Evolutionary conservation across 805 yeast genomes (phyloP).

Genomic region (Sugiyamaella chiloensis): DNA sequence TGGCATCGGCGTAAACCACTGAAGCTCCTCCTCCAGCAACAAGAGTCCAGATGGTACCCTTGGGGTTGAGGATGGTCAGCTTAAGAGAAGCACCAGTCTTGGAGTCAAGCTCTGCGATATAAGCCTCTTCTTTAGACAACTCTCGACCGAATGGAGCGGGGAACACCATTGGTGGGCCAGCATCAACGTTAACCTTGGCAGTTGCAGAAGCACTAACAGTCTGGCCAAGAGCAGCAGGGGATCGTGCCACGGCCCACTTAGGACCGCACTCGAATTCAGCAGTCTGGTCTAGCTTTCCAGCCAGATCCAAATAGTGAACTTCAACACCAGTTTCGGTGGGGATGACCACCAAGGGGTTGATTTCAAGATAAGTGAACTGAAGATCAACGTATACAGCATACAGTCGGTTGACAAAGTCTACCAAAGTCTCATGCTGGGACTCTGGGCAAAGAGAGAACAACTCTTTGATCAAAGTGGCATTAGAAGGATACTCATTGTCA

Average conservation of each 20-base stretch:
- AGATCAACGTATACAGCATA: slow-evolving; percentile 47
- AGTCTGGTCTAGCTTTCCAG: slow-evolving; percentile 47
- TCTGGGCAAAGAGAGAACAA: slow-evolving; percentile 40
- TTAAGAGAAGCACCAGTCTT: slow-evolving; percentile 48
- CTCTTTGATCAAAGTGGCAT: slow-evolving; percentile 33
- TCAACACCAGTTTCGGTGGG: slow-evolving; percentile 39
- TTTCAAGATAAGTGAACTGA: slow-evolving; percentile 46
- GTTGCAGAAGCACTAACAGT: slow-evolving; percentile 22
- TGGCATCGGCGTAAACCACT: slow-evolving; percentile 47
- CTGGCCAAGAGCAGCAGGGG: slow-evolving; percentile 41
- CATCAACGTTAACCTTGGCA: slow-evolving; percentile 35
- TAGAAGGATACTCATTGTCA: slow-evolving; percentile 39
- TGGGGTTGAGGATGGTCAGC: slow-evolving; percentile 42
- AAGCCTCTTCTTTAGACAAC: slow-evolving; percentile 43
- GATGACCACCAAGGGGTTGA: slow-evolving; percentile 45
- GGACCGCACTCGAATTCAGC: slow-evolving; percentile 50
- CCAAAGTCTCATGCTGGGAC: slow-evolving; percentile 39
- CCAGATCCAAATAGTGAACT: slow-evolving; percentile 46
- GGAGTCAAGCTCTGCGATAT: slow-evolving; percentile 46
- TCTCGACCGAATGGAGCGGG: slow-evolving; percentile 50
- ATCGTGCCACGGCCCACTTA: slow-evolving; percentile 47
- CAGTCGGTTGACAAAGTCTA: slow-evolving; percentile 44
- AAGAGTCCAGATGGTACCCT: slow-evolving; percentile 46
- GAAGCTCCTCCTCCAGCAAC: slow-evolving; percentile 51
- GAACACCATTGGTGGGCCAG: slow-evolving; percentile 48